A percentile compares a stretch with the other conserved stretches of the same genome.
These are phyloP conservation scores for Cyberlindnera amylophila DNA, from an alignment of 805 yeast genomes.

Conservation along the genomic window DNA sequence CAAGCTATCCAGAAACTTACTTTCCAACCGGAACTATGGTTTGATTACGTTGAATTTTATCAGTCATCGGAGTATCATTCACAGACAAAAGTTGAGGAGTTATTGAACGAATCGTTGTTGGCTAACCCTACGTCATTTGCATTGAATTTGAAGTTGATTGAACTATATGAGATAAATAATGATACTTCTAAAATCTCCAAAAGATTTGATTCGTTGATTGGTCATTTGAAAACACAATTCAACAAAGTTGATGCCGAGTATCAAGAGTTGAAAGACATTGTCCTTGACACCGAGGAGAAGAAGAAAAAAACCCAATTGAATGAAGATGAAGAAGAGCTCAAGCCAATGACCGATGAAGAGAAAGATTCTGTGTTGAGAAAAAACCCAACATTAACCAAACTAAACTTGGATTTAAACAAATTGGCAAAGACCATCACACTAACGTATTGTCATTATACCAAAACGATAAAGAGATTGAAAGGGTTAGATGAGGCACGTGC, in stretches of 20 bases:
- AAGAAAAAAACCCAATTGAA: slow-evolving; percentile 9
- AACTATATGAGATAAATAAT: slow-evolving; percentile 57
- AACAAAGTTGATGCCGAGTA: neutral
- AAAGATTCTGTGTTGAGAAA: slow-evolving; percentile 13
- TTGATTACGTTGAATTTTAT: slow-evolving; percentile 45
- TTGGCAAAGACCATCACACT: slow-evolving; percentile 47
- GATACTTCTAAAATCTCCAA: slow-evolving; percentile 47
- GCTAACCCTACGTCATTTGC: slow-evolving; percentile 71
- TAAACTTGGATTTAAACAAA: slow-evolving; percentile 10
- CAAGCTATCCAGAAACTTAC: slow-evolving; percentile 61
- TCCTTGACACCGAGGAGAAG: slow-evolving; percentile 11
- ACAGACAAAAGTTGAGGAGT: slow-evolving; percentile 31
- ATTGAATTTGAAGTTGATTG: slow-evolving; percentile 64
- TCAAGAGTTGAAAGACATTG: slow-evolving; percentile 2
- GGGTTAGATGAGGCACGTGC: slow-evolving; percentile 72
- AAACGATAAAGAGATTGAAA: slow-evolving; percentile 59
- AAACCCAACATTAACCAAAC: slow-evolving; percentile 12
- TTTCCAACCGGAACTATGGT: slow-evolving; percentile 77
- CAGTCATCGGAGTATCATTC: slow-evolving; percentile 16
- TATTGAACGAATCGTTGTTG: slow-evolving; percentile 50
- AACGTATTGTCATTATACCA: slow-evolving; percentile 68
- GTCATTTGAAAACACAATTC: slow-evolving; percentile 9
- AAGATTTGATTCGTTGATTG: slow-evolving; percentile 48
- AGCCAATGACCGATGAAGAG: slow-evolving; percentile 8
- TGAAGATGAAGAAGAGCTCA: slow-evolving; percentile 11